Conservation (phyloP, 2,329 filamentous ascomycete genomes). For the Tolypocladium sp. region DNA sequence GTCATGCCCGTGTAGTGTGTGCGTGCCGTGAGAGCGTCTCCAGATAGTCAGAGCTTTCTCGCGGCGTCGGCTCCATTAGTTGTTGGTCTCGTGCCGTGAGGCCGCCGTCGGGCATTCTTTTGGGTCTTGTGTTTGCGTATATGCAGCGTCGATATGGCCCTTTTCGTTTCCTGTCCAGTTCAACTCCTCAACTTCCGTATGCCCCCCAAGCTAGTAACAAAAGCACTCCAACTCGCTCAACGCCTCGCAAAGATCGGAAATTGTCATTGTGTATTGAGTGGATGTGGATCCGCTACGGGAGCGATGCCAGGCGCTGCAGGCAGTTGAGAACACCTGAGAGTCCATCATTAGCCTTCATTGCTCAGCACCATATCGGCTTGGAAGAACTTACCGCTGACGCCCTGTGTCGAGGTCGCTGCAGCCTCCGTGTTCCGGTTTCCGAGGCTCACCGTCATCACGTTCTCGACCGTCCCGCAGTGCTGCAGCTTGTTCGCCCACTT, state of each 20-base stretch:
- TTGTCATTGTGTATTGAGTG: not conserved
- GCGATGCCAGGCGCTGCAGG: constrained; percentile 30
- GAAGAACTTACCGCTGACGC: constrained; percentile 67
- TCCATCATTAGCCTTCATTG: not conserved
- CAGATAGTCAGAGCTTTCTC: not conserved
- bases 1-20: not conserved
- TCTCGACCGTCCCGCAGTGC: constrained; percentile 46
- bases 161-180: not conserved
- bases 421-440: constrained; percentile 85
- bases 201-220: not conserved
- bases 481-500: constrained; percentile 80
- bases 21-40: not conserved
- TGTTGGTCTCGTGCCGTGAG: constrained; percentile 1
- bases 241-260: constrained; percentile 2
- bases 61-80: not conserved
- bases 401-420: constrained; percentile 75
- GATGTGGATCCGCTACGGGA: constrained; percentile 7
- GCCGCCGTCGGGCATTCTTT: not conserved
- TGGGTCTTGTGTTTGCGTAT: not conserved
- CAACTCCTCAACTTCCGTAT: not conserved
- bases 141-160: not conserved
- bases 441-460: constrained; percentile 78
- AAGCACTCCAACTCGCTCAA: not conserved
- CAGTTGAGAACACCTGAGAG: constrained; percentile 30
- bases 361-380: not conserved